Evolutionary conservation across 23 red algal species (phyloP).

Genomic region (Gracilaria caudata): DNA sequence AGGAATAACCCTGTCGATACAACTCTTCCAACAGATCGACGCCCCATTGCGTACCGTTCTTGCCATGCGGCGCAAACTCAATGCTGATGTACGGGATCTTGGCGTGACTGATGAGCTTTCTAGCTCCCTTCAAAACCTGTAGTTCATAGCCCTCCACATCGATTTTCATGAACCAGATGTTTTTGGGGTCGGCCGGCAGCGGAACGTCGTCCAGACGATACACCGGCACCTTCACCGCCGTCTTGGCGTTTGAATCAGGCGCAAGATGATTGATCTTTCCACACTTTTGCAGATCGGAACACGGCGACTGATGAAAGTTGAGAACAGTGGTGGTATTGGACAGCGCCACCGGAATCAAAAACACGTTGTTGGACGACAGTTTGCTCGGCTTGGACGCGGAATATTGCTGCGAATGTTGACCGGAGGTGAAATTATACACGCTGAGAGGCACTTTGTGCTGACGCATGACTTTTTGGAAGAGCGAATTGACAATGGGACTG

Average conservation of each 20-base stretch:
- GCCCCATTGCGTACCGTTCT: constrained; percentile 32
- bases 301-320: constrained; percentile 37
- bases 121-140: constrained; percentile 44
- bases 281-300: constrained; percentile 31
- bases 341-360: constrained; percentile 37
- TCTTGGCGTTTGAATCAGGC: not conserved
- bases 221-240: constrained; percentile 35
- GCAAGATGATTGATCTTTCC: constrained; percentile 49
- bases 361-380: not conserved
- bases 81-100: constrained; percentile 45
- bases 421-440: constrained; percentile 9
- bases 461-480: constrained; percentile 46
- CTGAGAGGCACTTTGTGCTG: constrained; percentile 1
- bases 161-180: constrained; percentile 64
- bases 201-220: constrained; percentile 46
- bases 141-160: constrained; percentile 61
- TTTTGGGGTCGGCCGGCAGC: constrained; percentile 17
- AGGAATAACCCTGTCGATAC: constrained; percentile 24
- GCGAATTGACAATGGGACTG: not conserved
- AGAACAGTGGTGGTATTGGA: constrained; percentile 25
- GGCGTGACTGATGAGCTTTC: constrained; percentile 25
- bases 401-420: not conserved
- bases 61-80: constrained; percentile 52
- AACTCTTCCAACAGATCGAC: constrained; percentile 57
- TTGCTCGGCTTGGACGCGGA: not conserved